Conservation (phyloP, 495 filamentous ascomycete species). For the Parachaetomium inaequale region DNA sequence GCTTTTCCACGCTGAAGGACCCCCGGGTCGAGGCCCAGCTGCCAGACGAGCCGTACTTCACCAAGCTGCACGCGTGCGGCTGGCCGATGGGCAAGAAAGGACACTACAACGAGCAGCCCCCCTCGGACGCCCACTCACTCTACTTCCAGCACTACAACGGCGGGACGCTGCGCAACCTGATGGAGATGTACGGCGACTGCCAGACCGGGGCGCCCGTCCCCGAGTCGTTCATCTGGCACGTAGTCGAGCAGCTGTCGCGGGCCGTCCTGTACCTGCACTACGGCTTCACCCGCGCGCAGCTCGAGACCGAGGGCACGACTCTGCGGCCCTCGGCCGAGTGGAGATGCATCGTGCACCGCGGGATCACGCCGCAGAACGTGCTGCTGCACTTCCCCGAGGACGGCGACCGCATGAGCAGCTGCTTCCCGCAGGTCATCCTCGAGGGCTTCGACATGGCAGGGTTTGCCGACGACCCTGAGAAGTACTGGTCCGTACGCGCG, state of each 20-base stretch:
- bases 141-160: slow-evolving; percentile 19
- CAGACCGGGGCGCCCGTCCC: not conserved
- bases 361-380: not conserved
- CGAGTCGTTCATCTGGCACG: slow-evolving; percentile 22
- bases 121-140: slow-evolving; percentile 3
- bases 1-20: slow-evolving; percentile 13
- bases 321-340: not conserved
- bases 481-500: not conserved
- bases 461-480: not conserved
- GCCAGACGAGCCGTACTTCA: slow-evolving; percentile 14
- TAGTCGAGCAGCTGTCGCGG: slow-evolving; percentile 14
- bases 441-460: slow-evolving; percentile 6
- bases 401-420: not conserved
- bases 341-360: not conserved
- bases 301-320: not conserved
- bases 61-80: slow-evolving; percentile 8
- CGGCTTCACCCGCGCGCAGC: not conserved
- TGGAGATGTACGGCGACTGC: slow-evolving; percentile 6
- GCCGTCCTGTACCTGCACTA: slow-evolving; percentile 17
- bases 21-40: not conserved
- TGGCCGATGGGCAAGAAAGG: not conserved
- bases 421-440: slow-evolving; percentile 12
- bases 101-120: not conserved
- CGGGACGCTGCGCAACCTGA: slow-evolving; percentile 12
- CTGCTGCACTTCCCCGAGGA: slow-evolving; percentile 1